These are phyloP conservation scores for peach (Prunus persica) DNA, from an alignment of 306 rosid species.

Conservation along the genomic window DNA sequence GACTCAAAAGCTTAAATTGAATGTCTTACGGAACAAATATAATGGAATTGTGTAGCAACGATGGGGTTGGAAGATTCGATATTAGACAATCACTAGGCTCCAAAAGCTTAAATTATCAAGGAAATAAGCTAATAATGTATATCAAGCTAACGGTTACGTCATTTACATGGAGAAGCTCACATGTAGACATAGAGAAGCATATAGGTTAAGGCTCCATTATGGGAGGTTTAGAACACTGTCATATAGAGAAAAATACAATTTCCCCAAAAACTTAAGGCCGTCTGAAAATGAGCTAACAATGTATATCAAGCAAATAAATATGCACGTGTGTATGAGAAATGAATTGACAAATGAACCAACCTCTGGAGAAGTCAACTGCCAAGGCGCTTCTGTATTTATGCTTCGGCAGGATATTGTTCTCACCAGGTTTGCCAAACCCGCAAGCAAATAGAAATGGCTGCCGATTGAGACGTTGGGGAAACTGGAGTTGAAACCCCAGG, in stretches of 20 bases:
- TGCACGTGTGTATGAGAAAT: background rate
- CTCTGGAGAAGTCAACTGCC: constrained; percentile 5
- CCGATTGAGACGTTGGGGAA: background rate
- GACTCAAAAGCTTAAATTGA: background rate
- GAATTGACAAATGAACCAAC: background rate
- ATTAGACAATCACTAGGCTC: no score
- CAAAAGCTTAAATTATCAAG: no score
- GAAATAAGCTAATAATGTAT: no score
- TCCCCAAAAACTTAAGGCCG: background rate
- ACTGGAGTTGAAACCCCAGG: constrained; percentile 22
- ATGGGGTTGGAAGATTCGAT: no score
- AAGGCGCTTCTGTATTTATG: background rate
- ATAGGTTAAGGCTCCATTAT: no score
- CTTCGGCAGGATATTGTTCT: background rate
- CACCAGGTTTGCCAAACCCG: constrained; percentile 3
- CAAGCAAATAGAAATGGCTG: constrained; percentile 3
- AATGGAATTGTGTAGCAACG: no score
- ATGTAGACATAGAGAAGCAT: no score
- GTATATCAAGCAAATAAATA: no score
- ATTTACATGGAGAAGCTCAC: no score
- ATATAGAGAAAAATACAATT: background rate
- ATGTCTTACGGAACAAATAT: no score
- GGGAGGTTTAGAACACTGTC: no score
- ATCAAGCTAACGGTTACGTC: no score
- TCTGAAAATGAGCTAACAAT: background rate